These are phyloP conservation scores for Blepharisma stoltei DNA, from an alignment of 73 alveolate genomes.

Conservation along the genomic window DNA sequence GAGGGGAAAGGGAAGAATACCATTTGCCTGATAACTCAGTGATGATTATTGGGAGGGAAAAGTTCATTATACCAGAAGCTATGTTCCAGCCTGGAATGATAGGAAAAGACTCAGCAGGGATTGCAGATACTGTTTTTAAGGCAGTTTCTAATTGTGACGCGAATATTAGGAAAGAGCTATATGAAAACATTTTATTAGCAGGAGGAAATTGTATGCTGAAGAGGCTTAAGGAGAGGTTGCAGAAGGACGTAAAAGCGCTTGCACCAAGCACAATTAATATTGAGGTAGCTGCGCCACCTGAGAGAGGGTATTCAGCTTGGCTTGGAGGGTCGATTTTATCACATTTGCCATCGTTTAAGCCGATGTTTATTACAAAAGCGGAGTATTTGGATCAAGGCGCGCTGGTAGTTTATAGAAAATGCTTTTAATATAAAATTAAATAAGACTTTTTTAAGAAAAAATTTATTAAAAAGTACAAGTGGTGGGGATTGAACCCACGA, in stretches of 20 bases:
- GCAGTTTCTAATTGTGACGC: slow-evolving; percentile 82
- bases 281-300: slow-evolving; percentile 84
- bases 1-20: slow-evolving; percentile 47
- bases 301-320: slow-evolving; percentile 76
- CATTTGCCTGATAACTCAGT: slow-evolving; percentile 86
- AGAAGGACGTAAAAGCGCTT: slow-evolving; percentile 66
- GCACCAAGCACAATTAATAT: slow-evolving; percentile 82
- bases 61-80: slow-evolving; percentile 60
- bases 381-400: slow-evolving; percentile 75
- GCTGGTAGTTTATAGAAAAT: slow-evolving; percentile 72
- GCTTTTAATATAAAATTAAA: slow-evolving; percentile 57
- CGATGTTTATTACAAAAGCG: slow-evolving; percentile 78
- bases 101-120: slow-evolving; percentile 62
- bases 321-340: slow-evolving; percentile 83
- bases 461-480: slow-evolving; percentile 13
- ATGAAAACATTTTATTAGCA: slow-evolving; percentile 79
- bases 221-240: slow-evolving; percentile 82
- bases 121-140: slow-evolving; percentile 80
- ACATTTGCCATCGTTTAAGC: slow-evolving; percentile 63
- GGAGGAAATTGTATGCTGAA: slow-evolving; percentile 92
- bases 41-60: slow-evolving; percentile 48
- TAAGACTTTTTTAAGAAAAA: neutral
- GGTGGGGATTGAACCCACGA: slow-evolving; percentile 34
- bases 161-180: slow-evolving; percentile 72
- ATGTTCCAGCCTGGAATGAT: slow-evolving; percentile 57